Percentiles rank a stretch among this genome's conserved stretches.
Evolutionary conservation across 2,329 filamentous ascomycete genomes (phyloP).

Genomic region (Ophiostoma sp.): DNA sequence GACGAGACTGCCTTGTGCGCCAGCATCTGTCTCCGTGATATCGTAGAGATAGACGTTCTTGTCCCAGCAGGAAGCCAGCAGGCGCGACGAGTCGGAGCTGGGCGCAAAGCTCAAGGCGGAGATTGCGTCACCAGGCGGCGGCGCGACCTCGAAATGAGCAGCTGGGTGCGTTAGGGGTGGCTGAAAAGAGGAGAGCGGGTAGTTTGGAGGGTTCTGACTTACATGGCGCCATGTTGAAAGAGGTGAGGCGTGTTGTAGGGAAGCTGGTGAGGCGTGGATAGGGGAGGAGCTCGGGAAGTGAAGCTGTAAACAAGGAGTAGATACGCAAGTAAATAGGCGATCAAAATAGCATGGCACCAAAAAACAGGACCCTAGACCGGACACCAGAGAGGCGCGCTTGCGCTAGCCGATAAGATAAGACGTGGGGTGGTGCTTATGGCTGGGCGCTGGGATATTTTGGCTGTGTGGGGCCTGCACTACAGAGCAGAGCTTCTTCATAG

Average conservation of each 20-base stretch:
- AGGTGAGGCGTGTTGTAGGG: background rate
- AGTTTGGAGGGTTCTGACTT: background rate
- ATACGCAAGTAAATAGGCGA: constrained; percentile 12
- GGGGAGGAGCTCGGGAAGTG: background rate
- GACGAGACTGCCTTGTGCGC: constrained; percentile 56
- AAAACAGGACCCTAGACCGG: constrained; percentile 10
- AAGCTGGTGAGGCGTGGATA: background rate
- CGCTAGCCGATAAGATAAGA: constrained; percentile 27
- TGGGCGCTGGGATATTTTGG: background rate
- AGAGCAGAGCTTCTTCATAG: constrained; percentile 11
- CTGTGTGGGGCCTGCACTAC: constrained; percentile 11
- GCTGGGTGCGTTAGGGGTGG: background rate
- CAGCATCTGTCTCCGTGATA: constrained; percentile 51
- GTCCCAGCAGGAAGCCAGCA: constrained; percentile 95
- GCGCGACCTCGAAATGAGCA: constrained; percentile 62
- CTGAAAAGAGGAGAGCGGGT: background rate
- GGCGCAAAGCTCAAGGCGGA: constrained; percentile 83
- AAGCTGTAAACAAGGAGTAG: constrained; percentile 23
- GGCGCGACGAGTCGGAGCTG: constrained; percentile 60
- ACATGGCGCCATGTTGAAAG: constrained; percentile 26
- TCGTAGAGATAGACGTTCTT: constrained; percentile 88
- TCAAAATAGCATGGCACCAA: constrained; percentile 13
- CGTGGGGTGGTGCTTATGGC: constrained; percentile 10
- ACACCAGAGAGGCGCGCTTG: constrained; percentile 14
- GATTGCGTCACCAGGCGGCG: constrained; percentile 80